Conservation (phyloP, 805 yeast genomes). For the Tetrapisispora arboricola region DNA sequence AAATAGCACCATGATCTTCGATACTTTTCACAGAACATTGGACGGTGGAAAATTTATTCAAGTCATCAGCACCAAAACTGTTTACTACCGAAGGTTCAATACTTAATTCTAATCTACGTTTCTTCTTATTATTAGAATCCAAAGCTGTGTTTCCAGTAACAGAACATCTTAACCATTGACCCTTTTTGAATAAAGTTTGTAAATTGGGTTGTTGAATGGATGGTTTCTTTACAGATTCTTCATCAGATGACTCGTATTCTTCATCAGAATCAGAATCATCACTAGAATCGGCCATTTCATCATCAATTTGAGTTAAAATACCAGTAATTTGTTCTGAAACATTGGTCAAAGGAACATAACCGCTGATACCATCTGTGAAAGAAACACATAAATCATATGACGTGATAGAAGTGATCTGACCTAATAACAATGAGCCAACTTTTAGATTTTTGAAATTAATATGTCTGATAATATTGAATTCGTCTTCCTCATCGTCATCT, state of each 20-base stretch:
- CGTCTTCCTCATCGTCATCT: conserved; percentile 24
- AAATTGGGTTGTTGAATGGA: conserved; percentile 46
- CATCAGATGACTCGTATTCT: conserved; percentile 24
- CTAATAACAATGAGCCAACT: conserved; percentile 68
- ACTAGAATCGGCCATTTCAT: conserved; percentile 33
- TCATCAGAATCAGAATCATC: conserved; percentile 25
- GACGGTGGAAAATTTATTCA: conserved; percentile 46
- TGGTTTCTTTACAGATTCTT: conserved; percentile 18
- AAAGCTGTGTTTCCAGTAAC: conserved; percentile 48
- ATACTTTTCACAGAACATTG: conserved; percentile 71
- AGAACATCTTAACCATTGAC: conserved; percentile 80
- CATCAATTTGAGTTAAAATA: conserved; percentile 48
- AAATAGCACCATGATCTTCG: conserved; percentile 86
- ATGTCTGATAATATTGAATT: conserved; percentile 41
- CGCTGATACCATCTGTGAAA: conserved; percentile 71
- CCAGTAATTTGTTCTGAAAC: conserved; percentile 54
- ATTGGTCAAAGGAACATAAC: conserved; percentile 65
- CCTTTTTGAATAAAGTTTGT: conserved; percentile 45
- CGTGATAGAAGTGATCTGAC: conserved; percentile 56
- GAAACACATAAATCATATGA: conserved; percentile 57
- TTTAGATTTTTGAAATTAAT: conserved; percentile 51
- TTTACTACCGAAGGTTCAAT: conserved; percentile 71
- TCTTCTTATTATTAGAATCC: conserved; percentile 32
- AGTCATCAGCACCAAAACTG: conserved; percentile 53
- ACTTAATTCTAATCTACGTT: conserved; percentile 58